Evolutionary conservation across 192 early-diverging fungal genomes (phyloP), one percentile per base, ranked within the genome.

Genomic region (Mortierella hygrophila): DNA sequence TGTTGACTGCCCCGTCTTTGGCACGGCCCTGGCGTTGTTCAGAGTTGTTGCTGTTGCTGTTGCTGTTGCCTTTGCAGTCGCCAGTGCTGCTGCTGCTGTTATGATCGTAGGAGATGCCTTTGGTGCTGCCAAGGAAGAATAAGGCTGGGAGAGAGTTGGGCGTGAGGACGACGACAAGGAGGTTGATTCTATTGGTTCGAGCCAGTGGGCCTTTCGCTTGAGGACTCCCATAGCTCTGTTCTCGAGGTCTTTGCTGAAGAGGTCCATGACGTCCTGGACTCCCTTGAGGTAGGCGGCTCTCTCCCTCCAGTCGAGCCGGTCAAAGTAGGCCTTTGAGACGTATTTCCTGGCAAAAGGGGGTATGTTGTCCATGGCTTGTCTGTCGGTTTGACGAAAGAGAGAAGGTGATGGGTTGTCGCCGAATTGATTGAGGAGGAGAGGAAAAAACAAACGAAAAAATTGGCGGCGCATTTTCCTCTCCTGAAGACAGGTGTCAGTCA

Each of bases 171-270:
- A 26, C 6, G 55, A 60, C n/a, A 20, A 52, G 18, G 49, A 20
- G 20, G 16, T 20, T 21, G 20, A 20, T 16, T 18, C 55, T 60
- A 15, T 60, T 60, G 55, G 55, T 60, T 60, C 55, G n/a, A 60
- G 55, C 55, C 55, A 60, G n/a, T 60, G 55, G 16, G 55, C 55
- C n/a, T 60, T 60, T n/a, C 55, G 55, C 55, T 60, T 15, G 55
- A 60, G 55, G 55, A 60, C 55, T 1, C 16, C 2, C 55, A 60
- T 60, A 23, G 55, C 55, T 26, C 55, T 60, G n/a, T 26, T 60
- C n/a, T 60, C 55, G n/a, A 60, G 55, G 55, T 60, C 55, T n/a
- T 60, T 60, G 55, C n/a, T 60, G 55, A 60, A 60, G 55, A n/a
- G 9, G n/a, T 60, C 10, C 55, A 60, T 65, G 60, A 65, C 60